Evolutionary conservation across 768 basidiomycete species (phyloP).

Genomic region (Flagelloscypha sp.): DNA sequence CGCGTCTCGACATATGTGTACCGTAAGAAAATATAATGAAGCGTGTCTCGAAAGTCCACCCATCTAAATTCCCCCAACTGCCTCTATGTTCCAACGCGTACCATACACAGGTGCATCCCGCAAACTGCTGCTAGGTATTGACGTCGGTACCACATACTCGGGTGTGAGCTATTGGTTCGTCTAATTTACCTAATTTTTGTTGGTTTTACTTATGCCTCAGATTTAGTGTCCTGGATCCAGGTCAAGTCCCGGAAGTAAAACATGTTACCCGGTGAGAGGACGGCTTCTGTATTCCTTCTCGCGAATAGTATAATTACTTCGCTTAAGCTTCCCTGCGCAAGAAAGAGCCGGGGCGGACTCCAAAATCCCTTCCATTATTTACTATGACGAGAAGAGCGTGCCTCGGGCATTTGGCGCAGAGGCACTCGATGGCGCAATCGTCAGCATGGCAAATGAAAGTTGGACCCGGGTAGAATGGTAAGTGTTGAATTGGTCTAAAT

Average conservation of each 20-base stretch:
- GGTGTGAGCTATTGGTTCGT: conserved; percentile 32
- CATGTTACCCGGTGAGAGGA: conserved; percentile 24
- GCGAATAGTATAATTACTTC: conserved; percentile 5
- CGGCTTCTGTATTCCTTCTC: conserved; percentile 2
- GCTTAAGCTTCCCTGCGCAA: conserved; percentile 29
- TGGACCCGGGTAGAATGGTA: conserved; percentile 37
- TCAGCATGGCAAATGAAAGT: conserved; percentile 31
- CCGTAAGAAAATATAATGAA: neutral
- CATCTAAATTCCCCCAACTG: neutral
- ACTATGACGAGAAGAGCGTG: conserved; percentile 31
- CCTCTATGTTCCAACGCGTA: conserved; percentile 21
- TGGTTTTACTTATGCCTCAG: neutral
- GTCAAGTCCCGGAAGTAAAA: conserved; percentile 24
- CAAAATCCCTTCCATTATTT: conserved; percentile 43
- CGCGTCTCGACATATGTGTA: neutral
- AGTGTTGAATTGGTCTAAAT: conserved; percentile 2
- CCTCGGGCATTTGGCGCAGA: conserved; percentile 39
- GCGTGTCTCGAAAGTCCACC: neutral
- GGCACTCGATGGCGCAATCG: conserved; percentile 29
- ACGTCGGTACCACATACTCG: conserved; percentile 33
- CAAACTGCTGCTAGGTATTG: conserved; percentile 30
- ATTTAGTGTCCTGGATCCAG: conserved; percentile 21
- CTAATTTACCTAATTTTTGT: neutral
- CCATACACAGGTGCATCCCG: conserved; percentile 23
- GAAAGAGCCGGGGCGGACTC: conserved; percentile 34